Conservation (phyloP, 2,329 filamentous ascomycete species). For the Coniosporium uncinatum region DNA sequence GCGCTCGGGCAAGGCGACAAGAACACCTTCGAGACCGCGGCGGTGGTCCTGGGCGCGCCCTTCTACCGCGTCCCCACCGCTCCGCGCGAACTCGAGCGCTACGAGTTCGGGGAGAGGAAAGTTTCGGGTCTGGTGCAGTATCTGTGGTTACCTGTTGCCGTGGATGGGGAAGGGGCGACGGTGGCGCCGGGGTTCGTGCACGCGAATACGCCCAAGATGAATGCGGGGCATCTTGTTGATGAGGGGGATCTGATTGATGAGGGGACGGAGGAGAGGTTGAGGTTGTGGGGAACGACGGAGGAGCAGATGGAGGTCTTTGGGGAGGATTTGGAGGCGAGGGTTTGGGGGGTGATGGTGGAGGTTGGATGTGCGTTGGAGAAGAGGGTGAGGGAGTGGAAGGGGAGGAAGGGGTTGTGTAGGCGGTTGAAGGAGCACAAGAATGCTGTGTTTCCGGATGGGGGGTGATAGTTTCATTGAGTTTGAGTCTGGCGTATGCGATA, state of each 20-base stretch:
- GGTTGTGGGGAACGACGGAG: conserved; percentile 14
- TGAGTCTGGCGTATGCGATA: too few species aligned
- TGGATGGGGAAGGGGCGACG: neutral
- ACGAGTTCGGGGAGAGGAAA: conserved; percentile 5
- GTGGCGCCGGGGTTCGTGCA: conserved; percentile 12
- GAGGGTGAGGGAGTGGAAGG: conserved; percentile 11
- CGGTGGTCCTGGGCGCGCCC: conserved; percentile 27
- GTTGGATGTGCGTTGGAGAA: conserved; percentile 12
- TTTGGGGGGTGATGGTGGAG: conserved; percentile 14
- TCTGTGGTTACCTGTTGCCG: conserved; percentile 7
- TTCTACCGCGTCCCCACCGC: conserved; percentile 31
- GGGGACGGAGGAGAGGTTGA: conserved; percentile 7
- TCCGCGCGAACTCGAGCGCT: neutral
- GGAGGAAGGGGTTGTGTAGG: conserved; percentile 6
- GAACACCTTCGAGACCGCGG: conserved; percentile 42
- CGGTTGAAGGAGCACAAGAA: conserved; percentile 9
- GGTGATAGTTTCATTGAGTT: too few species aligned
- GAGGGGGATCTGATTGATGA: conserved; percentile 13
- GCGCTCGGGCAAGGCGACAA: conserved; percentile 44
- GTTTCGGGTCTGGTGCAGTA: conserved; percentile 13
- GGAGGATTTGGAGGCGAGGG: conserved; percentile 14
- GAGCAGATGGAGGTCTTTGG: conserved; percentile 14
- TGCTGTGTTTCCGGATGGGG: conserved; percentile 1
- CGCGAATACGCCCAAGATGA: conserved; percentile 19
- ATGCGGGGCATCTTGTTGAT: conserved; percentile 17